phyloP scores from a whole-genome alignment of 164 flowering plant genomes.

The Annona cherimola region DNA sequence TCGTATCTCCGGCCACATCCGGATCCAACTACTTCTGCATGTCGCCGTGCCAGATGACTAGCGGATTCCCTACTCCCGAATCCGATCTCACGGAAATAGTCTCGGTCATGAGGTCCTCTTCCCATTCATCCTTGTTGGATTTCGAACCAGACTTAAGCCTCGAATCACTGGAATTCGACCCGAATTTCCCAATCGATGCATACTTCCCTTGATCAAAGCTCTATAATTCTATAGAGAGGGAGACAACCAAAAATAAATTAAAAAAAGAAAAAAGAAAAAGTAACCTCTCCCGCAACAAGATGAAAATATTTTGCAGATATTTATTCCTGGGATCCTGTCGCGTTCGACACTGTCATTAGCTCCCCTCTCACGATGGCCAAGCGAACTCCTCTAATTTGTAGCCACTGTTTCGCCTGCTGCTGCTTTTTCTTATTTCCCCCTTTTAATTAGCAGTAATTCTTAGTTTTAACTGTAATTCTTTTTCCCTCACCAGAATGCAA shows the following conservation, averaged over 20 bases:
- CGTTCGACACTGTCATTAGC: neutral
- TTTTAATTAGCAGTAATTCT: too few relatives aligned
- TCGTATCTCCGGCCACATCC: slow-evolving; percentile 58
- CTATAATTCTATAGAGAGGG: too few relatives aligned
- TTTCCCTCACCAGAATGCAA: neutral
- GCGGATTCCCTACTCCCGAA: slow-evolving; percentile 24
- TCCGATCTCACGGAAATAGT: slow-evolving; percentile 46
- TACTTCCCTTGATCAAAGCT: slow-evolving; percentile 29
- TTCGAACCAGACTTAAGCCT: slow-evolving; percentile 38
- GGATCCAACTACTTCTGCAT: slow-evolving; percentile 47
- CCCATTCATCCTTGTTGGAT: slow-evolving; percentile 60
- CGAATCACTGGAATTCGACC: slow-evolving; percentile 36
- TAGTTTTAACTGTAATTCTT: neutral
- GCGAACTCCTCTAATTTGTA: neutral
- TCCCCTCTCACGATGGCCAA: neutral
- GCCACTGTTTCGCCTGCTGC: neutral
- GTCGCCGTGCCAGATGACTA: slow-evolving; percentile 30
- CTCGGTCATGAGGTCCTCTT: slow-evolving; percentile 56
- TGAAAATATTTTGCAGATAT: too few relatives aligned
- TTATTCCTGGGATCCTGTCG: too few relatives aligned
- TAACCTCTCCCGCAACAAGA: neutral
- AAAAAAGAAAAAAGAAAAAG: too few relatives aligned
- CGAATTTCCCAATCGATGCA: slow-evolving; percentile 31
- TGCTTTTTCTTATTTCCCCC: too few relatives aligned
- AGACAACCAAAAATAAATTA: too few relatives aligned